Evolutionary conservation across 2,329 filamentous ascomycete genomes (phyloP), one percentile per base, ranked within the genome.

Genomic region (Colletotrichum kahawae): DNA sequence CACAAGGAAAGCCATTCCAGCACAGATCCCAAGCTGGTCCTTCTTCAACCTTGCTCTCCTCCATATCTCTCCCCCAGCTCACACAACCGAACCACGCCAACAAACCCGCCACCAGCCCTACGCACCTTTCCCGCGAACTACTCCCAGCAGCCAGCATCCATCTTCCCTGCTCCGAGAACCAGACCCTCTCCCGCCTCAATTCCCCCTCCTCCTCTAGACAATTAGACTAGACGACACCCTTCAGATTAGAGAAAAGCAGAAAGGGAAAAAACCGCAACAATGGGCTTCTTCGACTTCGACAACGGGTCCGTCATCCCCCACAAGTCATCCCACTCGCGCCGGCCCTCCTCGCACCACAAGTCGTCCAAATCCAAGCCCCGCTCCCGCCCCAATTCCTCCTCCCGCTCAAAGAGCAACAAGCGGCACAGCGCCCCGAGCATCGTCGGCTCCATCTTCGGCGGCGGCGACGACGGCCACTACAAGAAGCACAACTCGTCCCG

Each of bases 401-500:
- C 84, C 21, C 81, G 83, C 76, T 83, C 82, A 4, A 48, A 48
- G 43, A 21, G 43, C 43, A 48, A 48, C 78, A 84, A 83, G 62
- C 82, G 80, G 69, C 77, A 78, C 75, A 81, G 82, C 76, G 78
- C 79, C 60, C 81, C 84, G 69, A 82, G 84, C 77, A 84, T 84
- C 21, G 84, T 84, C 6, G 84, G 85, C 7, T 88, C 87, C 62
- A 81, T 89, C 78, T 88, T 90, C 78, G 86, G 84, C 74, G 78
- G 78, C 63, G 83, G 82, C 54, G 80, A 77, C 63, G 83, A 82
- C 63, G 83, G 82, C 54, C 80, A 77, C 57, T 79, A 85, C 65
- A 78, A 81, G 78, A 83, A 83, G 79, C 81, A 86, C 80, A 87
- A 85, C 78, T 80, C 83, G 57, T 86, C 84, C n/a, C 81, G 84